Evolutionary conservation across 2,329 filamentous ascomycete genomes (phyloP), one percentile per base, ranked within the genome.

Genomic region (Dactylellina parvicollis): DNA sequence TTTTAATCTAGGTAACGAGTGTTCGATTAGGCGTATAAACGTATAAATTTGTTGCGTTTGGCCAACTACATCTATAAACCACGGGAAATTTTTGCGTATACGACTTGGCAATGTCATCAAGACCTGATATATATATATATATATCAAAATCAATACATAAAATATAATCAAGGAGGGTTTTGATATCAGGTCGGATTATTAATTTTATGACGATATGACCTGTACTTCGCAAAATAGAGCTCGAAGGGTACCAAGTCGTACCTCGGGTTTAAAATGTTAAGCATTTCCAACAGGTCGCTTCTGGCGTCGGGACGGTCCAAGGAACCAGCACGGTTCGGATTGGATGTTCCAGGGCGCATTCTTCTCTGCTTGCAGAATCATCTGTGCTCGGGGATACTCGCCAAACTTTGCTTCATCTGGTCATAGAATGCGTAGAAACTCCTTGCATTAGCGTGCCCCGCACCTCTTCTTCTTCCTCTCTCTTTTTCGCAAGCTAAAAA

Each of bases 401-500:
- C 47, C 55, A 69, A 54, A 55, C 55, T 55, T 69, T 69, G 7
- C 64, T 61, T 4, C 7, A 60, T 69, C 10, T 46, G 47, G 34
- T 46, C 46, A 54, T 69, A 22, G 14, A 50, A 36, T 52, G 44
- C 16, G 18, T 24, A 4, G 10, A 10, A 22, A 8, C 54, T 44
- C 62, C 46, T 30, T 60, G 54, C 64, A 54, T 54, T 46, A 52
- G 54, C 36, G 32, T 36, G 8, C 14, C 22, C 24, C 12, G 4
- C 16, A 3, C 7, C n/a, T 50, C 52, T 65, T 32, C 12, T 32
- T 12, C 12, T 12, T 32, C 30, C 12, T 32, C 12, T 32, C 30
- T 32, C 30, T 46, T 14, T 32, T 32, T 52, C 16, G 14, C 9
- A 5, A 32, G 5, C 12, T 32, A 32, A 32, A n/a, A n/a, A n/a